Evolutionary conservation across 164 flowering plant genomes (phyloP).

Genomic region (Paratinospora sagittata): DNA sequence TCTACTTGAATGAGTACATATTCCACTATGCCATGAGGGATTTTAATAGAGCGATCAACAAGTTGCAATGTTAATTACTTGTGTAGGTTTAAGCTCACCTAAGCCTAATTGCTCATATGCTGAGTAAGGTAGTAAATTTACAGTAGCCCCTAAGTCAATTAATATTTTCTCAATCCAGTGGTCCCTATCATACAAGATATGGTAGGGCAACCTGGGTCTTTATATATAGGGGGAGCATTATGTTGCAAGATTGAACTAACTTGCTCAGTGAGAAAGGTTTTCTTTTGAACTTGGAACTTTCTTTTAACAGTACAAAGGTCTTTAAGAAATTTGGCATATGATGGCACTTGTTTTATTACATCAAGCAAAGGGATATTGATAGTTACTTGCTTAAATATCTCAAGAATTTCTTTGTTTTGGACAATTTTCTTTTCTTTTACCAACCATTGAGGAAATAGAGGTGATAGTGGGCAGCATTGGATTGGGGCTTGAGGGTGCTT

Average conservation of each 20-base stretch:
- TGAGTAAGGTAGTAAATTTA: background rate
- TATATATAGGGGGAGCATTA: slow-evolving; percentile 4
- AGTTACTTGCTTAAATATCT: background rate
- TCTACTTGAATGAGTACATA: background rate
- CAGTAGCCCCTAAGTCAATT: background rate
- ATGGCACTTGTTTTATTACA: too few species aligned
- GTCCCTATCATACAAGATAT: slow-evolving; percentile 1
- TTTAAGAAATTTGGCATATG: slow-evolving; percentile 1
- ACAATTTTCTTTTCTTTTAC: background rate
- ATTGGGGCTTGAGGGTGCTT: too few species aligned
- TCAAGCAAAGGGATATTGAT: background rate
- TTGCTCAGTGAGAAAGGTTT: slow-evolving; percentile 1
- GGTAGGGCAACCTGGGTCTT: slow-evolving; percentile 6
- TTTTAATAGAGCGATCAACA: background rate
- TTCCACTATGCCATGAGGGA: background rate
- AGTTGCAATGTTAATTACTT: background rate
- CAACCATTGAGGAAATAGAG: background rate
- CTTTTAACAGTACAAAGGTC: background rate
- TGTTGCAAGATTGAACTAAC: background rate
- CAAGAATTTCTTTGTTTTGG: background rate
- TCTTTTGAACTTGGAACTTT: background rate
- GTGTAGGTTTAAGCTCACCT: background rate
- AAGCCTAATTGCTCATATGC: background rate
- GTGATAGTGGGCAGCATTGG: too few species aligned
- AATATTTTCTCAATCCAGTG: background rate